Conservation (phyloP, 257 asterid genomes). For the Orobanche coerulescens region DNA sequence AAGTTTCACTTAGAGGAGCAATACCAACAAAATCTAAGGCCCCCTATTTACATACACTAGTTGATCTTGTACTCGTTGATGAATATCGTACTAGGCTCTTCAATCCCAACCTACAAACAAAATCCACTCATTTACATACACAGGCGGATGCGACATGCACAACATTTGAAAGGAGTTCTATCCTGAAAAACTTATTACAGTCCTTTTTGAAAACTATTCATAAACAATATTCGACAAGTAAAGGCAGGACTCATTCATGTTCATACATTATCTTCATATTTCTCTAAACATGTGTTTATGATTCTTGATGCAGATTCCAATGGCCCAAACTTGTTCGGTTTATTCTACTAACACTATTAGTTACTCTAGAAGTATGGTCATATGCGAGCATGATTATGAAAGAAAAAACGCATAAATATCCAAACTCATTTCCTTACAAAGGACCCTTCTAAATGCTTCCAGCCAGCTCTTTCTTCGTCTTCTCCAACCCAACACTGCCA, state of each 20-base stretch:
- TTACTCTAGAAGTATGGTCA: slow-evolving; percentile 20
- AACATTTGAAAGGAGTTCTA: too few relatives aligned
- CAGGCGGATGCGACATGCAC: too few relatives aligned
- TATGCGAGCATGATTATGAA: not conserved
- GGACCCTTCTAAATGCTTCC: slow-evolving; percentile 81
- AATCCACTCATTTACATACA: too few relatives aligned
- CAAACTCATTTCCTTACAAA: slow-evolving; percentile 54
- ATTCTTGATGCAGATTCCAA: slow-evolving; percentile 3
- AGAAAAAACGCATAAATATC: not conserved
- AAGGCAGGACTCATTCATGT: not conserved
- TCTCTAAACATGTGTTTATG: not conserved
- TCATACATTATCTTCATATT: not conserved
- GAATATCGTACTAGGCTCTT: too few relatives aligned
- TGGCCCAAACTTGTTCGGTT: not conserved
- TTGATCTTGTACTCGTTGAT: too few relatives aligned
- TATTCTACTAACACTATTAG: slow-evolving; percentile 8
- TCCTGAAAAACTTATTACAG: too few relatives aligned
- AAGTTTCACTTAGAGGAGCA: too few relatives aligned
- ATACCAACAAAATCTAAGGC: too few relatives aligned
- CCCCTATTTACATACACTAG: too few relatives aligned
- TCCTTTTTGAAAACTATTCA: too few relatives aligned
- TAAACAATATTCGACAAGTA: too few relatives aligned
- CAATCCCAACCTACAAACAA: too few relatives aligned
- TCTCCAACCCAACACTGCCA: slow-evolving; percentile 78
- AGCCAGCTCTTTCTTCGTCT: slow-evolving; percentile 80